These are phyloP conservation scores for Stephania japonica DNA, from an alignment of 164 flowering plant species.

Conservation along the genomic window DNA sequence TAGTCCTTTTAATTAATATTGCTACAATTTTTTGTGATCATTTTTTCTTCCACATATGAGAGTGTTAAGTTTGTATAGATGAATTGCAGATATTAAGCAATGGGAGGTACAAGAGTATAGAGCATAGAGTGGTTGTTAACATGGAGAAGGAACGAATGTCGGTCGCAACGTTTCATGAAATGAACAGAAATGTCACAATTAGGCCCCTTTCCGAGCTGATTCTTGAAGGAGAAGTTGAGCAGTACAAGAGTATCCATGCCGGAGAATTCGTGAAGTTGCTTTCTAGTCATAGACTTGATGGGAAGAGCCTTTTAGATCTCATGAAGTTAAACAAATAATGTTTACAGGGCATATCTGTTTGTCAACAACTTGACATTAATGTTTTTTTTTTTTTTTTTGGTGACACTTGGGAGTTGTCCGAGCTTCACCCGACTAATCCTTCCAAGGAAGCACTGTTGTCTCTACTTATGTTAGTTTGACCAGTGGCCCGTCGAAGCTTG, in stretches of 20 bases:
- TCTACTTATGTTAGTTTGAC: too few relatives aligned
- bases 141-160: not conserved
- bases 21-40: too few relatives aligned
- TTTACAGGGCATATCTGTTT: too few relatives aligned
- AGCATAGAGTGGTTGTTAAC: conserved; percentile 5
- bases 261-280: not conserved
- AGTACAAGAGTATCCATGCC: not conserved
- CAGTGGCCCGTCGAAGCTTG: too few relatives aligned
- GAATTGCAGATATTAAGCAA: not conserved
- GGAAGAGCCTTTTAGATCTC: not conserved
- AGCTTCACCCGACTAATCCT: too few relatives aligned
- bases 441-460: too few relatives aligned
- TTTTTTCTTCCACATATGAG: too few relatives aligned
- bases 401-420: too few relatives aligned
- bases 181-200: not conserved
- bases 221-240: not conserved
- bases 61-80: not conserved
- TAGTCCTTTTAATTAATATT: not conserved
- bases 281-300: not conserved
- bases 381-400: too few relatives aligned
- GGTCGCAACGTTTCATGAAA: not conserved
- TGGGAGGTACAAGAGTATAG: not conserved
- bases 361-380: too few relatives aligned
- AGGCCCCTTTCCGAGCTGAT: not conserved
- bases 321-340: not conserved